Evolutionary conservation across 176 grass and related monocot species (phyloP).

Genomic region (Oryza glaberrima): DNA sequence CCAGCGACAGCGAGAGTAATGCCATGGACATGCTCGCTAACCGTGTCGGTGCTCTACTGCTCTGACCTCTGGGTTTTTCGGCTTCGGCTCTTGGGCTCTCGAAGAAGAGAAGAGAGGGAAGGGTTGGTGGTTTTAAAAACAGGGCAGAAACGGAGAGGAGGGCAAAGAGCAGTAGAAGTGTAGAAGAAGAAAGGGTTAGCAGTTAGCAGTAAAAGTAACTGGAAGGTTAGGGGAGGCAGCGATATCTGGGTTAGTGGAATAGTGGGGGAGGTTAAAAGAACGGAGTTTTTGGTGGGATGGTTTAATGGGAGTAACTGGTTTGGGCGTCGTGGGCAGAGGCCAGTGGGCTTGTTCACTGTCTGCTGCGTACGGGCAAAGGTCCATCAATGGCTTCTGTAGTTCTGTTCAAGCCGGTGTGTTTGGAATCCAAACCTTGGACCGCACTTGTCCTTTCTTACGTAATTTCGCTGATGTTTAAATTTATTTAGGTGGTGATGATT

Average conservation of each 20-base stretch:
- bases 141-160: neutral
- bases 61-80: neutral
- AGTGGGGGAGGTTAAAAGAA: neutral
- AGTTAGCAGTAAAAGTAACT: slow-evolving; percentile 9
- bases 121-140: slow-evolving; percentile 36
- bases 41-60: neutral
- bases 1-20: slow-evolving; percentile 28
- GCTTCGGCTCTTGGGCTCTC: slow-evolving; percentile 1
- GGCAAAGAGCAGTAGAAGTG: slow-evolving; percentile 14
- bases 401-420: neutral
- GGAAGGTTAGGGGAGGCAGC: neutral
- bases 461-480: neutral
- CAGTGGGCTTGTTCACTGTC: neutral
- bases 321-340: neutral
- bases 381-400: neutral
- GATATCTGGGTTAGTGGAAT: slow-evolving; percentile 19
- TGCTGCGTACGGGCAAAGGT: neutral
- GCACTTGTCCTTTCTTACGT: neutral
- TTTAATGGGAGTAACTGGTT: neutral
- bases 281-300: neutral
- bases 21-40: neutral
- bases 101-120: slow-evolving; percentile 8
- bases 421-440: neutral
- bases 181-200: slow-evolving; percentile 20
- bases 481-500: neutral